Percentiles rank a stretch among this genome's conserved stretches.
Conservation (phyloP, 2,329 filamentous ascomycete species). For the Leptographium procerum region DNA sequence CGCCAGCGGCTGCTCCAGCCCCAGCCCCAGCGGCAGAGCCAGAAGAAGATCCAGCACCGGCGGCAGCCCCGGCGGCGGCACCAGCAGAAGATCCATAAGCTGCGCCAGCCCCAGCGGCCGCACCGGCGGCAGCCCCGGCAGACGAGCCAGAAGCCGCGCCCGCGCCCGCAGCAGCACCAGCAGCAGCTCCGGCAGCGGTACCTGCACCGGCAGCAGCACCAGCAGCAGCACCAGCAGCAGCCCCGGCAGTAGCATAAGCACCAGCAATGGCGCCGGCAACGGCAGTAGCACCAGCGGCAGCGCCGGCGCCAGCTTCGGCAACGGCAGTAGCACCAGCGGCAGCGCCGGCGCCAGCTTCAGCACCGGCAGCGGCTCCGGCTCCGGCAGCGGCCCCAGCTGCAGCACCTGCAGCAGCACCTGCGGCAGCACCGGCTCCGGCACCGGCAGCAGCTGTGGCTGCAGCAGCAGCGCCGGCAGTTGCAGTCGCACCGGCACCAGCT, state of each 20-base stretch:
- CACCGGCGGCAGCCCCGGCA: neutral
- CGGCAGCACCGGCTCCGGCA: neutral
- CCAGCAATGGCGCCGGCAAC: neutral
- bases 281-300: neutral
- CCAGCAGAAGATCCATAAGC: neutral
- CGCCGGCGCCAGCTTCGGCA: neutral
- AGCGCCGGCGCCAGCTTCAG: neutral
- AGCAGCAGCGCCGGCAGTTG: neutral
- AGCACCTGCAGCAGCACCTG: neutral
- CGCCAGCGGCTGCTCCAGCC: neutral
- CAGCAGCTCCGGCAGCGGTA: neutral
- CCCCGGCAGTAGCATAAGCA: neutral
- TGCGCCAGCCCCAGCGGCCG: neutral
- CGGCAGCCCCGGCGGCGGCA: neutral
- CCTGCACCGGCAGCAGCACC: neutral
- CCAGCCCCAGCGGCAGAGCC: neutral
- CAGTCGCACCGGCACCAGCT: neutral
- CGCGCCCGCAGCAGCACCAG: neutral
- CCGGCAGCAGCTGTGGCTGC: neutral
- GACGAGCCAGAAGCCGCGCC: neutral
- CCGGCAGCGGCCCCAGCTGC: neutral
- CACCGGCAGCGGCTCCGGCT: neutral
- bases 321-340: neutral
- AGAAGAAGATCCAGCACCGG: neutral
- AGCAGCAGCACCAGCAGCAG: neutral